These are phyloP conservation scores for Phanerodontia chrysosporium DNA, from an alignment of 768 basidiomycete genomes.

Conservation along the genomic window DNA sequence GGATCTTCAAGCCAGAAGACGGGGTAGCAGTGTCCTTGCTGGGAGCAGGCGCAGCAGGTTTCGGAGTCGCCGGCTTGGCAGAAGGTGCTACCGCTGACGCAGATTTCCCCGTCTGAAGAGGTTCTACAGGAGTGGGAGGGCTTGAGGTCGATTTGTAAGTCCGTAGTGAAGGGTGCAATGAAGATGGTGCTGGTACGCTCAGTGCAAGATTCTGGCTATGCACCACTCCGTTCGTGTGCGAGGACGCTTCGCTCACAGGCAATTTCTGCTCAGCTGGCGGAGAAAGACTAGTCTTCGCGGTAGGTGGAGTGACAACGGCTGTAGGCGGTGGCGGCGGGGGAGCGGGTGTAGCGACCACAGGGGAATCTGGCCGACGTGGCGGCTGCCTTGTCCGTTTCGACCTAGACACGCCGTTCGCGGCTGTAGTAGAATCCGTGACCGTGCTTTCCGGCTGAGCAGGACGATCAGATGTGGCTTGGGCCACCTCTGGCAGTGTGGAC, in stretches of 20 bases:
- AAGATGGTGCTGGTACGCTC: constrained; percentile 2
- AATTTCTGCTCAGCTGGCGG: background rate
- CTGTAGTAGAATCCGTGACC: background rate
- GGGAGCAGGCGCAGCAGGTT: background rate
- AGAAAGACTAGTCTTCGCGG: background rate
- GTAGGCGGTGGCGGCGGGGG: background rate
- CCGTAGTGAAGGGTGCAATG: constrained; percentile 4
- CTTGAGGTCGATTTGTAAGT: background rate
- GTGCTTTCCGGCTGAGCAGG: background rate
- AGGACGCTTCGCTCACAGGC: background rate
- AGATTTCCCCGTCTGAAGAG: background rate
- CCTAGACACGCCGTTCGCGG: background rate
- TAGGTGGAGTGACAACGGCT: background rate
- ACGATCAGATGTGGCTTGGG: background rate
- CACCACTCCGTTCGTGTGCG: background rate
- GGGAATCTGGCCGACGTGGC: constrained; percentile 4
- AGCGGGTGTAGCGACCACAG: background rate
- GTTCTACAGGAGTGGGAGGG: background rate
- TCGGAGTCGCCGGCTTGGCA: background rate
- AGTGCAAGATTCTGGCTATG: background rate
- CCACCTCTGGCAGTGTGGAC: background rate
- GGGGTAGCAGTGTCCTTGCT: background rate
- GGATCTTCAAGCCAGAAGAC: constrained; percentile 11
- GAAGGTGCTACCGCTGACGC: background rate
- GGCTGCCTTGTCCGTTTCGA: constrained; percentile 6